These are phyloP conservation scores for Annulohypoxylon truncatum DNA, from an alignment of 2,329 filamentous ascomycete species.

Conservation along the genomic window DNA sequence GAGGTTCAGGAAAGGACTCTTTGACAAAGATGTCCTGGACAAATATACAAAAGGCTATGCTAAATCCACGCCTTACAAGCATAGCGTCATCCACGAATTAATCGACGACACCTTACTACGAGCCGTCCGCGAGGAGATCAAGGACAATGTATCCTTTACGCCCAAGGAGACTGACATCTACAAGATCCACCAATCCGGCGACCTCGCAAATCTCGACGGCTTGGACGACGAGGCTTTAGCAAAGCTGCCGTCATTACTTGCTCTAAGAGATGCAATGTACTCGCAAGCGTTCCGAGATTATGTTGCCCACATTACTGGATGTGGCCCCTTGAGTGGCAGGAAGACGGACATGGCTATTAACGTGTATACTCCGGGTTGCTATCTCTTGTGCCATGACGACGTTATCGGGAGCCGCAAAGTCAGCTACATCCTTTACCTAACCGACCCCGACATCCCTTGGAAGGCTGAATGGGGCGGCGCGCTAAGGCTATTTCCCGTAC, in stretches of 20 bases:
- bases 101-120: slow-evolving; percentile 86
- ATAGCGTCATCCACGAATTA: slow-evolving; percentile 86
- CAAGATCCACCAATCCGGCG: slow-evolving; percentile 98
- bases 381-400: slow-evolving; percentile 96
- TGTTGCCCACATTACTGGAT: slow-evolving; percentile 84
- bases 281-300: slow-evolving; percentile 90
- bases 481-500: slow-evolving; percentile 83
- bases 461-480: slow-evolving; percentile 93
- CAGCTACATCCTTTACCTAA: slow-evolving; percentile 97
- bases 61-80: slow-evolving; percentile 80
- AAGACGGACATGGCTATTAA: slow-evolving; percentile 99
- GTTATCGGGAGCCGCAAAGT: slow-evolving; percentile 97
- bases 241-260: slow-evolving; percentile 88
- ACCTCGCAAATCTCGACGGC: slow-evolving; percentile 95
- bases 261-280: slow-evolving; percentile 94
- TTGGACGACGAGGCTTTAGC: slow-evolving; percentile 86
- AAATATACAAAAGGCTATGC: slow-evolving; percentile 73
- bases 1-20: slow-evolving; percentile 74
- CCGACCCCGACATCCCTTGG: slow-evolving; percentile 92
- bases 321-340: slow-evolving; percentile 86
- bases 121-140: slow-evolving; percentile 87
- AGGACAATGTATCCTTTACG: slow-evolving; percentile 91
- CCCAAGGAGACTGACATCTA: slow-evolving; percentile 99
- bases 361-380: slow-evolving; percentile 95
- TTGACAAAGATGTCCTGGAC: slow-evolving; percentile 67